Percentiles rank a stretch among this genome's conserved stretches.
These are phyloP conservation scores for Paraphoma sp. DNA, from an alignment of 2,329 filamentous ascomycete species.

Conservation along the genomic window DNA sequence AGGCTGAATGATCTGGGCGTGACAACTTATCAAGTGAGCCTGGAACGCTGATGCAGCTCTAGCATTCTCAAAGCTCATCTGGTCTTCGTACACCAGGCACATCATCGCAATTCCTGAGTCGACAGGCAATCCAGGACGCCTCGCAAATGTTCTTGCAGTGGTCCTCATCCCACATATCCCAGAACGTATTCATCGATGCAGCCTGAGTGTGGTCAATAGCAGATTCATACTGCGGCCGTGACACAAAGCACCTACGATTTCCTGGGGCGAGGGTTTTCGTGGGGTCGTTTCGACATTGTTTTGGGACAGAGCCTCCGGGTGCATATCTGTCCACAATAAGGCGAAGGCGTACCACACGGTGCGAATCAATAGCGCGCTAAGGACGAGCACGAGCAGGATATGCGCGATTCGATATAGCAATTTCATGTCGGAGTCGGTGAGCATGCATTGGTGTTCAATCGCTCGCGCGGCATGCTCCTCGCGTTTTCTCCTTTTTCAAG, in stretches of 20 bases:
- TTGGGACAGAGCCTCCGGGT: not conserved
- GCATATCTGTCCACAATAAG: not conserved
- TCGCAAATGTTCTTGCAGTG: conserved; percentile 22
- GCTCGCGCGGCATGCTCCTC: no score
- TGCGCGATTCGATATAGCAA: conserved; percentile 5
- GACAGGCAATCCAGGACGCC: conserved; percentile 22
- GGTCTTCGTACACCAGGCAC: conserved; percentile 15
- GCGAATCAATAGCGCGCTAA: conserved; percentile 6
- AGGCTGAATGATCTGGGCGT: no score
- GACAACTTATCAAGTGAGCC: no score
- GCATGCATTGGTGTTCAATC: no score
- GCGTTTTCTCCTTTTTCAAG: no score
- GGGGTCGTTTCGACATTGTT: not conserved
- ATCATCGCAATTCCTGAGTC: conserved; percentile 14
- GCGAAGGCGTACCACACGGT: conserved; percentile 12
- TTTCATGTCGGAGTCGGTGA: conserved; percentile 2
- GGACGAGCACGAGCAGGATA: conserved; percentile 3
- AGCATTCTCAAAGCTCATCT: conserved; percentile 6
- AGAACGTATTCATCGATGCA: conserved; percentile 21
- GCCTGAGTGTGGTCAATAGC: conserved; percentile 4
- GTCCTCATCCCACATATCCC: conserved; percentile 22
- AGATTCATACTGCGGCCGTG: not conserved
- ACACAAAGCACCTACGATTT: conserved; percentile 1
- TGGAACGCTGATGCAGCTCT: not conserved
- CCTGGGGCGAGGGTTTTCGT: conserved; percentile 13